phyloP scores from a whole-genome alignment of 768 basidiomycete species.

The Tricholoma matsutake region DNA sequence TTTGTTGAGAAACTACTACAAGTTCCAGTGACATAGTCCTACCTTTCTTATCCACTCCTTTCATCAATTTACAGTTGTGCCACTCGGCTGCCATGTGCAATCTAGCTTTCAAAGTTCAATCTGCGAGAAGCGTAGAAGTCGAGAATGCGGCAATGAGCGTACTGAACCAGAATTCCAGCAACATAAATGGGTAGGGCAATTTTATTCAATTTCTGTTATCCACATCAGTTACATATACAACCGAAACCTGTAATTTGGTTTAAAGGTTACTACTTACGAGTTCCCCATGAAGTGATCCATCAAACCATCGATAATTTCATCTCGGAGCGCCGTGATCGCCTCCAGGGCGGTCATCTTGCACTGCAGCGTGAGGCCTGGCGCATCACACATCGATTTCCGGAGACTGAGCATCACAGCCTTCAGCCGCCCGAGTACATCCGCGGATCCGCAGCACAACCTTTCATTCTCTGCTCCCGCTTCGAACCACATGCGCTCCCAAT shows the following conservation, averaged over 20 bases:
- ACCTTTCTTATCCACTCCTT: background rate
- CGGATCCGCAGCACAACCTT: conserved; percentile 37
- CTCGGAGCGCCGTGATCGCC: conserved; percentile 35
- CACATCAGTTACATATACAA: background rate
- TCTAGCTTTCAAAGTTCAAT: background rate
- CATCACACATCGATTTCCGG: conserved; percentile 32
- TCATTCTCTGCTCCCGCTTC: conserved; percentile 46
- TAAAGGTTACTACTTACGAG: conserved; percentile 4
- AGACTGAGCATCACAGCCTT: conserved; percentile 39
- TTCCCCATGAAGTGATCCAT: conserved; percentile 34
- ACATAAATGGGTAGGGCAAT: background rate
- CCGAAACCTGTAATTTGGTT: background rate
- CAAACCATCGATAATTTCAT: conserved; percentile 39
- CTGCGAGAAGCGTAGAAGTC: background rate
- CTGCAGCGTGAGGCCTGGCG: conserved; percentile 33
- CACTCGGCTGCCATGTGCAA: too few relatives aligned
- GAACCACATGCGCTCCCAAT: conserved; percentile 52
- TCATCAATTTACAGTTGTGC: too few relatives aligned
- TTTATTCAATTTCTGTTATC: background rate
- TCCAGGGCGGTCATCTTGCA: conserved; percentile 47
- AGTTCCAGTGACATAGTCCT: background rate
- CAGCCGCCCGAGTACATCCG: conserved; percentile 62
- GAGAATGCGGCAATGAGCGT: background rate
- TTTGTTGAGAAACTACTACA: background rate
- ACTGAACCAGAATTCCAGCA: background rate